Conservation (phyloP, 352 stramenopile species). For the Phytophthora multivora region DNA sequence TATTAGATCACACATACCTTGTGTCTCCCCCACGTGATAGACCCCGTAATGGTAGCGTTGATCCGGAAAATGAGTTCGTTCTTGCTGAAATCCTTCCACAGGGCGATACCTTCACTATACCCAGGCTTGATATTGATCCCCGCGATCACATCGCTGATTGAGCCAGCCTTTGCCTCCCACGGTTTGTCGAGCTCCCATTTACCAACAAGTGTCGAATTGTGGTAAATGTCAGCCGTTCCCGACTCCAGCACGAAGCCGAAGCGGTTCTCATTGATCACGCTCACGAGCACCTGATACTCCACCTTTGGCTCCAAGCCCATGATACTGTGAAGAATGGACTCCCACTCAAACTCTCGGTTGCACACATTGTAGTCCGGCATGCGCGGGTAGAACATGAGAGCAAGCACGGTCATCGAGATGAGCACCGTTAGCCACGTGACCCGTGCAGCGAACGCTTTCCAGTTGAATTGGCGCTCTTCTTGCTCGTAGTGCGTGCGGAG, state of each 20-base stretch:
- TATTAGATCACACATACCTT: slow-evolving; percentile 49
- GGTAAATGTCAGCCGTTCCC: slow-evolving; percentile 82
- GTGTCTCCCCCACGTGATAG: slow-evolving; percentile 80
- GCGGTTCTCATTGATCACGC: slow-evolving; percentile 89
- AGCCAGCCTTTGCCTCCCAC: slow-evolving; percentile 66
- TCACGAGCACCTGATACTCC: slow-evolving; percentile 86
- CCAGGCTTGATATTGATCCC: slow-evolving; percentile 72
- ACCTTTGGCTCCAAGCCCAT: slow-evolving; percentile 77
- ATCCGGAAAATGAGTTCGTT: slow-evolving; percentile 84
- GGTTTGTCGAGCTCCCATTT: slow-evolving; percentile 72
- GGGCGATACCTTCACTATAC: slow-evolving; percentile 62
- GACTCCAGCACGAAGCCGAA: slow-evolving; percentile 84
- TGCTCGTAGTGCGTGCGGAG: slow-evolving; percentile 48
- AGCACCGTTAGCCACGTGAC: slow-evolving; percentile 60
- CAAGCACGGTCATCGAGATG: slow-evolving; percentile 64
- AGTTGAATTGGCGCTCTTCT: slow-evolving; percentile 54
- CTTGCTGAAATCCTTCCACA: slow-evolving; percentile 75
- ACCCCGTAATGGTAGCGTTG: slow-evolving; percentile 79
- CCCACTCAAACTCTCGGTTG: slow-evolving; percentile 90
- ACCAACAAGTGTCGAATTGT: slow-evolving; percentile 72
- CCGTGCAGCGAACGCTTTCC: slow-evolving; percentile 54
- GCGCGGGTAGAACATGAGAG: slow-evolving; percentile 89
- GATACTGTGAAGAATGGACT: slow-evolving; percentile 84
- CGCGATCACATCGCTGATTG: slow-evolving; percentile 82
- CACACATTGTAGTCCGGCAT: slow-evolving; percentile 90